Percentiles rank a stretch among this genome's conserved stretches.
Conservation (phyloP, 106 monocot genomes). For the Apostasia ramifera region DNA sequence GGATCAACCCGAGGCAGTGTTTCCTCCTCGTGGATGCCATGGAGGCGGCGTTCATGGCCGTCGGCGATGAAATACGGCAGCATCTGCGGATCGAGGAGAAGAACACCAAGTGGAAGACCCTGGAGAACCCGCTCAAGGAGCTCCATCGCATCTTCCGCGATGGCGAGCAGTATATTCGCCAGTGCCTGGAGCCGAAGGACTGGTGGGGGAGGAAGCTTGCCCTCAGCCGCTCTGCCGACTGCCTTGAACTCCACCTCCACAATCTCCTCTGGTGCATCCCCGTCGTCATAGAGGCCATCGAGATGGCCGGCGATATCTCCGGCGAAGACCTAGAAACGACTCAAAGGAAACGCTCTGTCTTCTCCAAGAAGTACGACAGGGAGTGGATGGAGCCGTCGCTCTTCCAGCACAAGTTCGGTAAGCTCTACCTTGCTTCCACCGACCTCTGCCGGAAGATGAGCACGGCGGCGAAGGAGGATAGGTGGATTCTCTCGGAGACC, state of each 20-base stretch:
- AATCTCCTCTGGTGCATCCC: slow-evolving; percentile 59
- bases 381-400: slow-evolving; percentile 57
- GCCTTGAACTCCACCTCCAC: slow-evolving; percentile 47
- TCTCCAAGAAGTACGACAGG: slow-evolving; percentile 47
- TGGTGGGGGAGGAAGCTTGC: slow-evolving; percentile 51
- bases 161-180: slow-evolving; percentile 49
- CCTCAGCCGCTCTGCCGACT: slow-evolving; percentile 33
- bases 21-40: slow-evolving; percentile 43
- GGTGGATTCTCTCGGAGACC: slow-evolving; percentile 39
- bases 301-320: slow-evolving; percentile 43
- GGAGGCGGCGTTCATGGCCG: slow-evolving; percentile 30
- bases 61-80: slow-evolving; percentile 30
- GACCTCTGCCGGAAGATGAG: slow-evolving; percentile 32
- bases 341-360: slow-evolving; percentile 17
- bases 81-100: slow-evolving; percentile 49
- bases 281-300: slow-evolving; percentile 58
- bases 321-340: slow-evolving; percentile 30
- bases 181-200: slow-evolving; percentile 39
- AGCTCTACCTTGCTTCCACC: slow-evolving; percentile 28
- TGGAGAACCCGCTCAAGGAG: slow-evolving; percentile 50
- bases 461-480: slow-evolving; percentile 39
- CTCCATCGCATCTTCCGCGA: slow-evolving; percentile 44
- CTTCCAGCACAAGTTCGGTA: slow-evolving; percentile 41
- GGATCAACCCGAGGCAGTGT: slow-evolving; percentile 57
- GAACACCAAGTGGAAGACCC: slow-evolving; percentile 53